Evolutionary conservation across 805 yeast species (phyloP).

Genomic region (Clavispora santaluciae): DNA sequence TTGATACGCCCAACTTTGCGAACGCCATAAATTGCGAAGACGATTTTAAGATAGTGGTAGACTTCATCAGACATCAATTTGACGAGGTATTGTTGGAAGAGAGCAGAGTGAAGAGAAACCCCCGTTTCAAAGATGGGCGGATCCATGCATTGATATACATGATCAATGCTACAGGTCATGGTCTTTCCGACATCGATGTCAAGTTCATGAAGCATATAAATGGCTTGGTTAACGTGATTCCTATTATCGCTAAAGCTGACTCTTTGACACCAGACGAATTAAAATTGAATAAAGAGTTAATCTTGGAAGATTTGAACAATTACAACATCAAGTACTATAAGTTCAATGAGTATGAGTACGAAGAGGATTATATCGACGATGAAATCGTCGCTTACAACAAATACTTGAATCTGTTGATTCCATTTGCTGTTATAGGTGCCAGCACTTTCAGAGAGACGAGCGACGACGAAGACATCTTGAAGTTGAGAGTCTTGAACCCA

Average conservation of each 20-base stretch:
- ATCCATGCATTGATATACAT: conserved; percentile 56
- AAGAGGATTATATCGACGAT: conserved; percentile 48
- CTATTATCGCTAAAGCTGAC: conserved; percentile 42
- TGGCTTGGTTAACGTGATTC: conserved; percentile 39
- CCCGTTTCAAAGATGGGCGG: conserved; percentile 79
- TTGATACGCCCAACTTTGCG: conserved; percentile 84
- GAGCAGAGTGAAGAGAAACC: conserved; percentile 76
- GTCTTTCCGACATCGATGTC: conserved; percentile 38
- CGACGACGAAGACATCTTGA: conserved; percentile 38
- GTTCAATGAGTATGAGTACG: conserved; percentile 59
- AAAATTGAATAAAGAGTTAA: conserved; percentile 64
- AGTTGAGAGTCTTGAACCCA: conserved; percentile 49
- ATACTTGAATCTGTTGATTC: conserved; percentile 57
- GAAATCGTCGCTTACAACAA: conserved; percentile 64
- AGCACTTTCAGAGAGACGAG: conserved; percentile 48
- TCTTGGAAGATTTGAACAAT: conserved; percentile 69
- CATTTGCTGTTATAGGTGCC: conserved; percentile 68
- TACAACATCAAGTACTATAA: conserved; percentile 68
- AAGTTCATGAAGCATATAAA: conserved; percentile 39
- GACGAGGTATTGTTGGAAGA: conserved; percentile 81
- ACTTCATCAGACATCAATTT: conserved; percentile 74
- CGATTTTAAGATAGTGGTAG: conserved; percentile 66
- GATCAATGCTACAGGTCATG: conserved; percentile 45
- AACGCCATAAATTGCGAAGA: conserved; percentile 64
- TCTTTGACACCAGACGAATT: conserved; percentile 42